A percentile compares a stretch with the other conserved stretches of the same genome.
phyloP scores from a whole-genome alignment of 1,284 basidiomycete genomes.

The Cutaneotrichosporon sp. region DNA sequence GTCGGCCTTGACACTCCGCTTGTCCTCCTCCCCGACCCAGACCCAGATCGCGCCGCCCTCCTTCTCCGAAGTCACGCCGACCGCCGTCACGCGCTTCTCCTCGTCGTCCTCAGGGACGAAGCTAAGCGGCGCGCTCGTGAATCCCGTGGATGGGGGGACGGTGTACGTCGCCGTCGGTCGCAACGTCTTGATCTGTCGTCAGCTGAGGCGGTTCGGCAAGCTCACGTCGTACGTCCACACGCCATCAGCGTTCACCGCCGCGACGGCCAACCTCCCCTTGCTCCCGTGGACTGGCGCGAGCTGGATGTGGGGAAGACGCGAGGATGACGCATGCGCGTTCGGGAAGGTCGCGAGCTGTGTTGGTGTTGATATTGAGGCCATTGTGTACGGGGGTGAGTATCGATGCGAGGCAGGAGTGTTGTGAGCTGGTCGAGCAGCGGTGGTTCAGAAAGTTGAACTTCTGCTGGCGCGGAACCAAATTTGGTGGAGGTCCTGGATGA shows the following conservation, averaged over 20 bases:
- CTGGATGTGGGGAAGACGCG: conserved; percentile 40
- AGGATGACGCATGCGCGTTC: conserved; percentile 42
- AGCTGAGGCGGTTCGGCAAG: background rate
- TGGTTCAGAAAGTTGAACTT: conserved; percentile 6
- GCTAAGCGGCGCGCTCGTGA: conserved; percentile 43
- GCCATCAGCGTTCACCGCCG: conserved; percentile 53
- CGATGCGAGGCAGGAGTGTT: background rate
- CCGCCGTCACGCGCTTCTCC: conserved; percentile 33
- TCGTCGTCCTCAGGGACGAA: conserved; percentile 26
- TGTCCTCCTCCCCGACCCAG: conserved; percentile 47
- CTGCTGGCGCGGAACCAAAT: background rate
- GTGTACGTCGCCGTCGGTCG: conserved; percentile 50
- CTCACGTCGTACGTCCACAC: conserved; percentile 55
- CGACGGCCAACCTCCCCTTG: conserved; percentile 40
- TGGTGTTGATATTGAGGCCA: conserved; percentile 46
- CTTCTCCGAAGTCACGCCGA: conserved; percentile 37
- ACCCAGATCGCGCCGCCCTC: conserved; percentile 39
- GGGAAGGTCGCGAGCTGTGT: conserved; percentile 46
- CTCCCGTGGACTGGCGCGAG: conserved; percentile 44
- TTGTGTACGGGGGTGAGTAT: conserved; percentile 10
- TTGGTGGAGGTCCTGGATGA: too few relatives aligned
- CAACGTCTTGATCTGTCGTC: conserved; percentile 44
- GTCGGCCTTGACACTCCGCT: conserved; percentile 18
- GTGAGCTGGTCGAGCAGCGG: background rate
- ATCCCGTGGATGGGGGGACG: conserved; percentile 47